Evolutionary conservation across 2,329 filamentous ascomycete species (phyloP).

Genomic region (Scytalidium lignicola): DNA sequence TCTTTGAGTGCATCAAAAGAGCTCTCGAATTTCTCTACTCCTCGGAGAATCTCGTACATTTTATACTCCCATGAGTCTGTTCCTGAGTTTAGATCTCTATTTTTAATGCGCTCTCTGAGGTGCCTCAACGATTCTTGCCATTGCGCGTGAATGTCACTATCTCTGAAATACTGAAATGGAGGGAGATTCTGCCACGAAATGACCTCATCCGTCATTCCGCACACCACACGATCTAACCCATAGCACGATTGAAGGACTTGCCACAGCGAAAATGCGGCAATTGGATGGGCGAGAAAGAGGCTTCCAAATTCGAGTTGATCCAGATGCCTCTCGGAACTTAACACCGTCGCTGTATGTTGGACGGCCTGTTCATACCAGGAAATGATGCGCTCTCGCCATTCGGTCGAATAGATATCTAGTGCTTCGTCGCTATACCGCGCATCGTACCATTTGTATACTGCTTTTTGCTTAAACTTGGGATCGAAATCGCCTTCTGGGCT

Average conservation of each 20-base stretch:
- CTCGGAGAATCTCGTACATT: background rate
- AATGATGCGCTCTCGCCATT: conserved; percentile 6
- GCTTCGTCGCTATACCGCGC: conserved; percentile 7
- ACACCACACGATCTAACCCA: conserved; percentile 4
- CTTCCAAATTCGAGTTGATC: conserved; percentile 7
- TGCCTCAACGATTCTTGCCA: background rate
- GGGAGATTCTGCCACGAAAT: background rate
- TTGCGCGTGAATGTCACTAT: background rate
- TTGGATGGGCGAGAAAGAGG: conserved; percentile 10
- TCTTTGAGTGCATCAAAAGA: background rate
- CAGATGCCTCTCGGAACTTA: background rate
- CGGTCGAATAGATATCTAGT: conserved; percentile 8
- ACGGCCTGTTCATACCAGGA: conserved; percentile 1
- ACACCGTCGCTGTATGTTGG: background rate
- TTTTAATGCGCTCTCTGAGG: background rate
- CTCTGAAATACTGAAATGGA: background rate
- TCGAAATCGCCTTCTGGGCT: background rate
- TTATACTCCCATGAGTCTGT: background rate
- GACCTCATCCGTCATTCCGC: background rate
- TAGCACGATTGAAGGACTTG: conserved; percentile 12
- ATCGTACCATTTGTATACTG: conserved; percentile 9
- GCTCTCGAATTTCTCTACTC: background rate
- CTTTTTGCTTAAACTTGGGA: conserved; percentile 5
- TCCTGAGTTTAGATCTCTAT: background rate
- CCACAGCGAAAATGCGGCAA: conserved; percentile 13